phyloP scores from a whole-genome alignment of 306 rosid genomes.

The Glycine latifolia region DNA sequence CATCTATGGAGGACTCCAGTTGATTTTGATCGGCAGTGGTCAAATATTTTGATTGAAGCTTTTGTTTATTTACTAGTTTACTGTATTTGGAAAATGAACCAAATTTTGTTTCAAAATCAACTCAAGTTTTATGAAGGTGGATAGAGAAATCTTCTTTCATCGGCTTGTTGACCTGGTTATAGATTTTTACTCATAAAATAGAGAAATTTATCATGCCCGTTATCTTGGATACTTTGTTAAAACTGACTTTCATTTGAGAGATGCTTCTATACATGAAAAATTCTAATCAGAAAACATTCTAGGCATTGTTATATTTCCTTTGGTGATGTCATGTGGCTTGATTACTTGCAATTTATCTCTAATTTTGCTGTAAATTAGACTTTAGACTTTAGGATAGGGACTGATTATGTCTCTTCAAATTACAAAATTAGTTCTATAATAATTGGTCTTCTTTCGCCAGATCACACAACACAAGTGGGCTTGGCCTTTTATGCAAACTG shows the following conservation, averaged over 20 bases:
- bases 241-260: neutral
- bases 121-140: neutral
- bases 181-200: too few relatives aligned
- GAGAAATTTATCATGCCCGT: too few relatives aligned
- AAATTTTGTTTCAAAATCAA: neutral
- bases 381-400: slow-evolving; percentile 26
- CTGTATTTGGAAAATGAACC: neutral
- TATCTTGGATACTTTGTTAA: too few relatives aligned
- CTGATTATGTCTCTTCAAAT: slow-evolving; percentile 22
- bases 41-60: neutral
- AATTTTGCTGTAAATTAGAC: neutral
- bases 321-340: too few relatives aligned
- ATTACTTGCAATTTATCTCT: slow-evolving; percentile 31
- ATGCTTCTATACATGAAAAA: neutral
- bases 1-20: neutral
- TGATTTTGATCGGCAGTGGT: neutral
- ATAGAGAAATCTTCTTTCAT: neutral
- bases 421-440: slow-evolving; percentile 21
- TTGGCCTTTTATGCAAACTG: slow-evolving; percentile 96
- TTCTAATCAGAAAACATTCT: slow-evolving; percentile 2
- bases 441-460: slow-evolving; percentile 58
- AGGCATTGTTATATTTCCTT: too few relatives aligned
- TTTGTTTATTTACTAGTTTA: neutral
- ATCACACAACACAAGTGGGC: slow-evolving; percentile 91
- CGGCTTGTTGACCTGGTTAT: neutral